Base-by-base conservation (phyloP, 2,329 filamentous ascomycete species). In the Fusarium stilboides region DNA sequence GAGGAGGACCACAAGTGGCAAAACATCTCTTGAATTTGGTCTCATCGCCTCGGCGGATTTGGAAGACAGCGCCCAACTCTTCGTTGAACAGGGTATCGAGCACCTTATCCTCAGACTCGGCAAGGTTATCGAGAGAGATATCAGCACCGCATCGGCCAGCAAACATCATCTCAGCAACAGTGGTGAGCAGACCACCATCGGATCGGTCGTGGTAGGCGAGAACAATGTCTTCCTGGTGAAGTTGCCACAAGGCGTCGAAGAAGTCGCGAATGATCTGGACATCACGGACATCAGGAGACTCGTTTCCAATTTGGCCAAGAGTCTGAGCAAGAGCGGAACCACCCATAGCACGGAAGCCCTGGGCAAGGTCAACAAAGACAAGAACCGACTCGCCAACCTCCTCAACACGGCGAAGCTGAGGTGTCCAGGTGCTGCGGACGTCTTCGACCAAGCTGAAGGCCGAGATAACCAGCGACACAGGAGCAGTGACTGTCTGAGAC, bases 81-180 rank as follows among this genome's bases (percentile, higher is more conserved):
- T 98, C 96, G 78, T 94, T 98, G 88, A 99, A 98, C 20, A 99
- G 87, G 0, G 92, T 88, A 57, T 94, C 89, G 9, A 97, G 83
- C 19, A 97, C 85, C 45, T 88, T 83, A 12, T 86, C 86, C 43
- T 90, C 85, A 24, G 88, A 89, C 62, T 88, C 89, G 28, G 87
- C 82, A 39, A 94, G 84, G 56, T 87, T 88, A 77, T 98, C 94
- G 59, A 98, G 84, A 85, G 93, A 92, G 62, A 98, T 85, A 72
- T 97, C 92, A 31, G 94, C 87, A 65, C 95, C 96, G 75, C 93
- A 97, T 57, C 94, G 92, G 28, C 96, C 96, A 33, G 96, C 95
- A 78, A 98, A 98, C 89, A 97, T 97, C 96, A 98, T 98, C 81
- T 99, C 96, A 4, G 91, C 93, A 34, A 98, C 82, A 8, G 95